Base-by-base conservation (phyloP, 345 rosid genomes). In the Dimocarpus longan region DNA sequence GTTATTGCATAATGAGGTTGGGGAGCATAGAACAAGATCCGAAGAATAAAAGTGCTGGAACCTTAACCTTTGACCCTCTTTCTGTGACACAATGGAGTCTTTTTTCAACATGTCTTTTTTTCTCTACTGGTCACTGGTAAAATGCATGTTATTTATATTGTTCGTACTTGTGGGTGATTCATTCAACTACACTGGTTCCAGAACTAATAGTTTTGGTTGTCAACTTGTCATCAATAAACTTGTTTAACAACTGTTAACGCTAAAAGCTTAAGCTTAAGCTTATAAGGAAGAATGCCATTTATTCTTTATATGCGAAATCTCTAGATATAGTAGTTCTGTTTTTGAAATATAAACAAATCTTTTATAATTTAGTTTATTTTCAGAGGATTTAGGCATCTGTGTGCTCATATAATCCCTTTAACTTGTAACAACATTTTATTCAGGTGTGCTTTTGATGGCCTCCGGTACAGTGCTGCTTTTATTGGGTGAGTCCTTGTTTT, bases 391-490 rank as follows among this genome's bases (percentile, higher is more conserved):
- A 43, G 16, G 13, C 60, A 44, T 83, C 12, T 22, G 5, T 32
- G 22, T 10, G 24, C 50, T 42, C 18, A 9, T 42, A 59, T 71
- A 28, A 18, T 48, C 57, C 52, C 59, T 48, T 48, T 79, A 76
- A 71, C 64, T 24, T 66, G 32, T 66, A 37, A 26, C 54, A 32
- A 59, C 73, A 76, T 76, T 74, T 26, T 48, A 52, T 78, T 77
- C 86, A 90, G 96, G 99, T 95, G 99, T 77, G 95, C 99, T 79
- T 95, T 95, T 73, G 99, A 93, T 86, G 99, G 99, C 78, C 95
- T 95, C 64, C 93, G 93, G 13, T 95, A 93, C 67, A 95, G 97
- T 77, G 93, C 99, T 80, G 99, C 99, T 65, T 95, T 95, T 89
- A 82, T 90, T 52, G 99, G 99, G 99, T 95, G 84, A 83, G 97